Base-by-base conservation (phyloP, 768 basidiomycete species). In the Gloeopeniophorella convolvens region DNA sequence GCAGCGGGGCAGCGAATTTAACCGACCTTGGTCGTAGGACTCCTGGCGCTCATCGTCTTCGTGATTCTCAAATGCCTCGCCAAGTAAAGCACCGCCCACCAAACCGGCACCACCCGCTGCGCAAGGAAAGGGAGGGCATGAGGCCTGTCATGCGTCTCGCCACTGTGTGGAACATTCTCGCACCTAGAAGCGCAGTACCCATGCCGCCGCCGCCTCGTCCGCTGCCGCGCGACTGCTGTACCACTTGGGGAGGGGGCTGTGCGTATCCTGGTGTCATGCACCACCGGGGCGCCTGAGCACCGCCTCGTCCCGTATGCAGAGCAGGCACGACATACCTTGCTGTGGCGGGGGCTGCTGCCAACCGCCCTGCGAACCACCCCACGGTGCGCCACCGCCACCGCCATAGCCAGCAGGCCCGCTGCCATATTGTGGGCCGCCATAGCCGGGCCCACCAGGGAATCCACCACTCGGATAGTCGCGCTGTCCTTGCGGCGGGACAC, bases 1-100 rank as follows among this genome's bases (percentile, higher is more conserved):
- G 11, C 18, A 20, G 18, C 30, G 18, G 3, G 26, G 26, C 6
- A 21, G 16, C 11, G 20, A 28, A 18, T 51, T 48, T 28, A 4
- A 57, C 63, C 26, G 35, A 68, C 74, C 73, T 28, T 70, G 55
- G 0, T 74, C 59, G 40, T 60, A 75, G 0, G 63, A 70, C 1
- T 60, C 21, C 6, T 68, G 55, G 36, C 64, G 62, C 32, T 63
- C 66, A 15, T 34, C 13, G 0, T 70, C 69, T 27, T 73, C 42
- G 40, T 72, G 66, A 51, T 66, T 63, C 37, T 80, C 80, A 26
- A 79, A 52, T 0, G 74, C 77, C 37, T 79, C 70, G 30, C 60
- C 74, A 32, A 85, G 59, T 36, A 86, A 63, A 3, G 68, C 67
- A 50, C 85, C 85, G 32, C 78, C 83, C n/a, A 83, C 61, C n/a